These are phyloP conservation scores for Fusarium sp. DNA, from an alignment of 2,329 filamentous ascomycete genomes.

Conservation along the genomic window DNA sequence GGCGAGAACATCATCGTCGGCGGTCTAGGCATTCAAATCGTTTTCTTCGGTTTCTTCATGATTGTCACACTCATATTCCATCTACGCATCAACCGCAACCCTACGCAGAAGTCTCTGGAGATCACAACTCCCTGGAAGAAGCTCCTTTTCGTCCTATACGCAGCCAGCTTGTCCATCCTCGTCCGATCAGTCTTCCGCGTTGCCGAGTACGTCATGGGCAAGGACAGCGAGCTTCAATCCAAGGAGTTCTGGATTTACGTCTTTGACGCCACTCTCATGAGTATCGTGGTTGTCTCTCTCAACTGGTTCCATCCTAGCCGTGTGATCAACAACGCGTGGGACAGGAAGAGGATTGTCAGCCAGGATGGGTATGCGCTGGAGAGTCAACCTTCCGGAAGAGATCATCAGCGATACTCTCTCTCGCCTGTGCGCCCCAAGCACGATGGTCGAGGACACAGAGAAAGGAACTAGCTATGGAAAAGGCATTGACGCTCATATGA, in stretches of 20 bases:
- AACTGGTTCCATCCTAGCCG: slow-evolving; percentile 49
- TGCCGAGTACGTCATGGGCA: slow-evolving; percentile 58
- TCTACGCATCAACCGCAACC: slow-evolving; percentile 43
- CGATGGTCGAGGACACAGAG: background rate
- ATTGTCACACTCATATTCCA: slow-evolving; percentile 63
- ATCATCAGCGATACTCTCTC: slow-evolving; percentile 20
- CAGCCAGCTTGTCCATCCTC: slow-evolving; percentile 54
- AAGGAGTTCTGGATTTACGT: slow-evolving; percentile 56
- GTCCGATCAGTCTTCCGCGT: slow-evolving; percentile 59
- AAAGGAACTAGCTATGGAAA: background rate
- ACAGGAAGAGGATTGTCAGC: slow-evolving; percentile 41
- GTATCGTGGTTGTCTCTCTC: slow-evolving; percentile 44
- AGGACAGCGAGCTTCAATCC: slow-evolving; percentile 51
- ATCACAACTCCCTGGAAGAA: slow-evolving; percentile 51
- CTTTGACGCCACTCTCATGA: slow-evolving; percentile 57
- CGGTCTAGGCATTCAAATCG: slow-evolving; percentile 67
- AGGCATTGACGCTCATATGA: background rate
- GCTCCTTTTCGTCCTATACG: slow-evolving; percentile 48
- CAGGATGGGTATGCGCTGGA: slow-evolving; percentile 47
- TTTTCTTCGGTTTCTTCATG: slow-evolving; percentile 68
- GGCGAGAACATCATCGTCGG: slow-evolving; percentile 65
- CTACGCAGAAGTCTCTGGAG: slow-evolving; percentile 34
- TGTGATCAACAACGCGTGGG: slow-evolving; percentile 40
- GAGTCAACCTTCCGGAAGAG: slow-evolving; percentile 33
- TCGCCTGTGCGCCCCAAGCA: slow-evolving; percentile 27